Evolutionary conservation across 1,284 basidiomycete genomes (phyloP).

Genomic region (Coniophora puteana): DNA sequence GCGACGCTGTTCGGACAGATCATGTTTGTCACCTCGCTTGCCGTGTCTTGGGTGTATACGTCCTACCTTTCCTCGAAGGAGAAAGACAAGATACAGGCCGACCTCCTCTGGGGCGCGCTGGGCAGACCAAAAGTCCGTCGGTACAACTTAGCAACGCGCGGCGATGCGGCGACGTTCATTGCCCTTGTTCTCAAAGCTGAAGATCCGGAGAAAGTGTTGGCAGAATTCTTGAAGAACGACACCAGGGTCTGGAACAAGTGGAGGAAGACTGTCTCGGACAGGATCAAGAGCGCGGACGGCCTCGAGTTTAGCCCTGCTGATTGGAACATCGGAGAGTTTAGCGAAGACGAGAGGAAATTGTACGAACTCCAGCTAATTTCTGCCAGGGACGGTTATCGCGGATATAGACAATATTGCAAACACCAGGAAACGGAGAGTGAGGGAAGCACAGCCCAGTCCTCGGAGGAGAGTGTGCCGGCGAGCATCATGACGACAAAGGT

Average conservation of each 20-base stretch:
- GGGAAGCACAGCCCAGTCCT: conserved; percentile 10
- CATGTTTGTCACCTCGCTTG: conserved; percentile 25
- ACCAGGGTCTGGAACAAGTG: conserved; percentile 19
- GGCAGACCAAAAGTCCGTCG: background rate
- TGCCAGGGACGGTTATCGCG: no score
- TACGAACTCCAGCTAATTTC: no score
- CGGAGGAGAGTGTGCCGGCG: no score
- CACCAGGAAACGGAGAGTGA: conserved; percentile 13
- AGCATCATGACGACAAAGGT: no score
- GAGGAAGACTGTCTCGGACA: conserved; percentile 9
- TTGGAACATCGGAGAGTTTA: no score
- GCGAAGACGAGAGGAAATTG: no score
- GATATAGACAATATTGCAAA: no score
- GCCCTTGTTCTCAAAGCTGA: no score
- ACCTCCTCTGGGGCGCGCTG: conserved; percentile 6
- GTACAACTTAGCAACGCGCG: background rate
- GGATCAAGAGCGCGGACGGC: background rate
- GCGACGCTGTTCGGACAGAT: conserved; percentile 23
- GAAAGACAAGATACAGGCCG: conserved; percentile 22
- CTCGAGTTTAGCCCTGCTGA: background rate
- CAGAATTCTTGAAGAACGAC: conserved; percentile 10
- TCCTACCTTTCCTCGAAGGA: conserved; percentile 21
- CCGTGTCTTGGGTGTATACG: conserved; percentile 22
- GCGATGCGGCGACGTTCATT: no score
- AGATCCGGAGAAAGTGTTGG: background rate